Evolutionary conservation across 768 basidiomycete genomes (phyloP), one percentile per base, ranked within the genome.

Genomic region (Rickenella mellea): DNA sequence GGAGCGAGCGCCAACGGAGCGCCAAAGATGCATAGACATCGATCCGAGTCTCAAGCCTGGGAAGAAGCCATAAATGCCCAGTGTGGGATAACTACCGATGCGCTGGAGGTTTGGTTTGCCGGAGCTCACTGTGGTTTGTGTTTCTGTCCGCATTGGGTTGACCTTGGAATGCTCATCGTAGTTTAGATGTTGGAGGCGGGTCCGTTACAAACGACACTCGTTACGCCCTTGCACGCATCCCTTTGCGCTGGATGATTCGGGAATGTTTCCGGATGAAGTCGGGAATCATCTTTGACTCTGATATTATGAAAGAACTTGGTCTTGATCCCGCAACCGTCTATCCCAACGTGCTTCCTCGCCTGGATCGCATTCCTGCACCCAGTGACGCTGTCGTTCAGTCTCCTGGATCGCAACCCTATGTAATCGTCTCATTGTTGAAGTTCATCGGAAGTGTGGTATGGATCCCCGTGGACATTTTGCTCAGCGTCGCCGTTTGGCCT

Each of bases 221-320:
- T 3, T 54, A 68, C 29, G 62, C 58, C 10, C 66, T 80, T 2
- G 68, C 76, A 5, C 68, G 72, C 27, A 71, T 77, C 26, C 57
- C 75, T 1, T 62, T 80, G 3, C 65, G 57, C 5, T 80, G 83
- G 82, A 83, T 84, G 80, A 64, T 85, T 44, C 73, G 81, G 28
- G 71, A 85, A 52, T 74, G 71, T 47, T 78, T 83, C 67, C 64
- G 63, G 39, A 54, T 69, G 6, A 52, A 75, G 3, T 66, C 66
- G 1, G 80, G 80, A 0, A 78, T 83, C 47, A 61, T 78, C 51
- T 83, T 83, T 61, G 59, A 70, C 15, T 49, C 63, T 2, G 63
- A 66, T 19, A 62, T 59, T 15, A 61, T 80, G 29, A 56, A 55
- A 14, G 44, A 54, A 4, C 55, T 72, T 8, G 69, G 78, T 0